Percentiles rank a stretch among this genome's conserved stretches.
phyloP scores from a whole-genome alignment of 2,329 filamentous ascomycete genomes.

The Ophidiomyces ophidiicola region DNA sequence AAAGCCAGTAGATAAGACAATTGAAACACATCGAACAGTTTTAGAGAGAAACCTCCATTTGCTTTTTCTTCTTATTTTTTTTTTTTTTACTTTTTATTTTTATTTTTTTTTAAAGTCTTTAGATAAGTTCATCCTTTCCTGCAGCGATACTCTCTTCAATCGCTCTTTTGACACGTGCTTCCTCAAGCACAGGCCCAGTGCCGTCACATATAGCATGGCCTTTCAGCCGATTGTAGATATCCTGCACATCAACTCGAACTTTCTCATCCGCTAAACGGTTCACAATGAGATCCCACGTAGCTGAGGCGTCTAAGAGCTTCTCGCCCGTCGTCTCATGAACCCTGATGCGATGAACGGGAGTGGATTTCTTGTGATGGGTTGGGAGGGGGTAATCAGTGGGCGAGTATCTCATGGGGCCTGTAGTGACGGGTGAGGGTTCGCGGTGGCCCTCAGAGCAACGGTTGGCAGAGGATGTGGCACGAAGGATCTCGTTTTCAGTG shows the following conservation, averaged over 20 bases:
- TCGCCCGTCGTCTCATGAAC: slow-evolving; percentile 53
- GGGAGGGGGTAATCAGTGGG: slow-evolving; percentile 56
- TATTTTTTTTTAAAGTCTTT: too few relatives aligned
- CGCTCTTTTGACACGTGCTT: slow-evolving; percentile 57
- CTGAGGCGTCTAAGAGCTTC: slow-evolving; percentile 58
- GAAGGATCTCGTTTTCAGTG: slow-evolving; percentile 86
- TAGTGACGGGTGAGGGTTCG: slow-evolving; percentile 36
- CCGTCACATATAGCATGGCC: slow-evolving; percentile 68
- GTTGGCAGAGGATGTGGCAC: slow-evolving; percentile 53
- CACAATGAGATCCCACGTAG: slow-evolving; percentile 85
- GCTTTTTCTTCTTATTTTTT: too few relatives aligned
- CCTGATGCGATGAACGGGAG: slow-evolving; percentile 49
- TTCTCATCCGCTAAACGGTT: slow-evolving; percentile 62
- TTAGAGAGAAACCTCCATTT: too few relatives aligned
- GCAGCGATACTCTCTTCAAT: slow-evolving; percentile 68
- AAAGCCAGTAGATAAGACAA: too few relatives aligned
- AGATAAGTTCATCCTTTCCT: slow-evolving; percentile 63
- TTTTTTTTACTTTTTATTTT: too few relatives aligned
- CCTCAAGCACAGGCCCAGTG: slow-evolving; percentile 76
- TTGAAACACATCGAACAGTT: too few relatives aligned
- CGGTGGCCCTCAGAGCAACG: slow-evolving; percentile 21
- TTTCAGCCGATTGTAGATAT: slow-evolving; percentile 70
- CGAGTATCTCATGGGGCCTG: slow-evolving; percentile 58
- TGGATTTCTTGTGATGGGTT: slow-evolving; percentile 32
- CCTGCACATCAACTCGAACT: slow-evolving; percentile 67